Evolutionary conservation across 345 rosid genomes (phyloP).

Genomic region (Bruguiera gymnorhiza): DNA sequence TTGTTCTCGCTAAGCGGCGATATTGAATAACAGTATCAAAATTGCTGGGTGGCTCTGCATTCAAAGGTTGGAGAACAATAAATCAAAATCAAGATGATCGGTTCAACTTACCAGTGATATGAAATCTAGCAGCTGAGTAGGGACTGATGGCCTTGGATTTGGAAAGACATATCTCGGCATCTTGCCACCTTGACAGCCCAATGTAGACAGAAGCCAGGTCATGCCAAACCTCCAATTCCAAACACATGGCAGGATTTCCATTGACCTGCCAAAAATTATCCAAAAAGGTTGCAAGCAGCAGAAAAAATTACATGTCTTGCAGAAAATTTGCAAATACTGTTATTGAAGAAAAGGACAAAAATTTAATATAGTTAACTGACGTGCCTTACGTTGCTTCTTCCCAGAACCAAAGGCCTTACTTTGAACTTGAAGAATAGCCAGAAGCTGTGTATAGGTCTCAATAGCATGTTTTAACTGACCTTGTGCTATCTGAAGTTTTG

Average conservation of each 20-base stretch:
- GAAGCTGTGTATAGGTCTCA: conserved; percentile 64
- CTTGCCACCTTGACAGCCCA: conserved; percentile 58
- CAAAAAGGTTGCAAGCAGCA: not conserved
- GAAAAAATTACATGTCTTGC: not conserved
- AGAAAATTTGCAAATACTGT: not conserved
- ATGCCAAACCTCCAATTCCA: conserved; percentile 76
- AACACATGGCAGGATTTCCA: conserved; percentile 33
- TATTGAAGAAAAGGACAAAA: not conserved
- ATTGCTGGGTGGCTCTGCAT: not conserved
- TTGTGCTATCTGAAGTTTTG: conserved; percentile 68
- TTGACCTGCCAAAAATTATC: not conserved
- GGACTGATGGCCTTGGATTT: conserved; percentile 54
- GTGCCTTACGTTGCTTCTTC: conserved; percentile 52
- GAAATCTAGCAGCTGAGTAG: conserved; percentile 53
- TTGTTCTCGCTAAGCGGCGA: too few relatives aligned
- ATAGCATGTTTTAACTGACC: conserved; percentile 51
- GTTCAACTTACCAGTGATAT: conserved; percentile 43
- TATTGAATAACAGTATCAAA: not conserved
- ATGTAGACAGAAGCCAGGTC: conserved; percentile 67
- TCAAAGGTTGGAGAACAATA: not conserved
- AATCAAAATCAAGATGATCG: not conserved
- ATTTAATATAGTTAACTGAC: not conserved
- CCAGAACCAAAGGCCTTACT: conserved; percentile 46
- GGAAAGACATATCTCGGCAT: conserved; percentile 77
- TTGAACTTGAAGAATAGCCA: conserved; percentile 72